Evolutionary conservation across 169 alveolate genomes (phyloP), one percentile per base, ranked within the genome.

Genomic region (Cryptosporidium ubiquitum): DNA sequence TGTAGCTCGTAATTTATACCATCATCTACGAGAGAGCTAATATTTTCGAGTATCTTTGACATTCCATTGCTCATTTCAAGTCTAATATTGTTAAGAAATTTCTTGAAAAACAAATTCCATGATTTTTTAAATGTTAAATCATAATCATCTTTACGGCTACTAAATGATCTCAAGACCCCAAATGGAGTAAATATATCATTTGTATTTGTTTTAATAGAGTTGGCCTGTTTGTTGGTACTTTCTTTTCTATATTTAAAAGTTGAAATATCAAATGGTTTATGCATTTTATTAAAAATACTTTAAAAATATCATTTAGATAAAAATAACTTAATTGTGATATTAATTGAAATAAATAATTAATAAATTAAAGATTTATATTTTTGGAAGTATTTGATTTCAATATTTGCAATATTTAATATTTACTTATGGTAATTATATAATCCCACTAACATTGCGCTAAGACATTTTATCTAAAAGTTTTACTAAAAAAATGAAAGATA

Each of bases 61-160:
- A 79, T 9, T 9, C 89, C 89, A 64, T 58, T 29, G 1, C 16
- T 79, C 89, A 79, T 79, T 29, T 79, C 79, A 14, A 26, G 52
- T 20, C 14, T 31, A 39, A 79, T 9, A 29, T 33, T 33, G 10
- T 42, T 14, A 26, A 61, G 20, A 37, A 79, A 79, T 61, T 33
- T 79, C 4, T 31, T 6, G 40, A 79, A 61, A 64, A 79, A 79
- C 12, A 44, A 61, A 47, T 79, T 44, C 89, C 89, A 79, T 2
- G 75, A n/a, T 42, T 42, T n/a, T 3, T 40, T 79, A 14, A 79
- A 47, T 14, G 47, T 40, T n/a, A 26, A n/a, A 44, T 29, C 40
- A 20, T 7, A 5, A 9, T 37, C 66, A 6, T 35, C 37, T 3
- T 58, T n/a, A 23, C 40, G 5, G 40, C 18, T 5, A 23, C 20